Conservation (phyloP, 164 flowering plant species). For the Aristolochia californica region DNA sequence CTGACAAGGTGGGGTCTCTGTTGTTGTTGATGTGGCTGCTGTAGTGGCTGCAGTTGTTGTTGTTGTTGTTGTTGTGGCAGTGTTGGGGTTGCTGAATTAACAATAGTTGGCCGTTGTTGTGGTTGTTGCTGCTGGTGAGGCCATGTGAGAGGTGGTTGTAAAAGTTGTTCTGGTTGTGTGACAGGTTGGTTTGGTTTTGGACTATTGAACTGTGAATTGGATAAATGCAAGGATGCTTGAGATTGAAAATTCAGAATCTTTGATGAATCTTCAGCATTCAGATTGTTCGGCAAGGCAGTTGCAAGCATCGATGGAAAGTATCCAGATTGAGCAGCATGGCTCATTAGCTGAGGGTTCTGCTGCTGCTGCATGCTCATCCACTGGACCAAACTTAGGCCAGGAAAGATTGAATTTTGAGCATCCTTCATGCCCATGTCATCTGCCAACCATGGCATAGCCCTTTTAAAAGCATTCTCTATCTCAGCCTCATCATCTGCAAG, state of each 20-base stretch:
- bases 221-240: conserved; percentile 28
- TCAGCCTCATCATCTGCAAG: conserved; percentile 75
- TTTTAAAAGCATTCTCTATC: conserved; percentile 64
- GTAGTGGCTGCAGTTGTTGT: conserved; percentile 25
- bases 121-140: conserved; percentile 24
- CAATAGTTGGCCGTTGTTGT: conserved; percentile 12
- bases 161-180: conserved; percentile 37
- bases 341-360: conserved; percentile 51
- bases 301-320: conserved; percentile 44
- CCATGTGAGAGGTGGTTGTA: conserved; percentile 33
- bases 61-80: conserved; percentile 24
- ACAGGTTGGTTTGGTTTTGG: conserved; percentile 42
- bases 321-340: conserved; percentile 51
- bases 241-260: conserved; percentile 72
- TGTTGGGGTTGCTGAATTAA: conserved; percentile 29
- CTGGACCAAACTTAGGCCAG: conserved; percentile 82
- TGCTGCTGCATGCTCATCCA: conserved; percentile 91
- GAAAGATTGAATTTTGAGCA: conserved; percentile 53
- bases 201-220: conserved; percentile 39
- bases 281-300: conserved; percentile 37
- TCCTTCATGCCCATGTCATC: conserved; percentile 79
- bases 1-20: conserved; percentile 14
- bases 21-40: conserved; percentile 28
- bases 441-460: conserved; percentile 92
- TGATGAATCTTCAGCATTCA: conserved; percentile 56